Evolutionary conservation across 352 stramenopile species (phyloP).

Genomic region (Pythium oligandrum): DNA sequence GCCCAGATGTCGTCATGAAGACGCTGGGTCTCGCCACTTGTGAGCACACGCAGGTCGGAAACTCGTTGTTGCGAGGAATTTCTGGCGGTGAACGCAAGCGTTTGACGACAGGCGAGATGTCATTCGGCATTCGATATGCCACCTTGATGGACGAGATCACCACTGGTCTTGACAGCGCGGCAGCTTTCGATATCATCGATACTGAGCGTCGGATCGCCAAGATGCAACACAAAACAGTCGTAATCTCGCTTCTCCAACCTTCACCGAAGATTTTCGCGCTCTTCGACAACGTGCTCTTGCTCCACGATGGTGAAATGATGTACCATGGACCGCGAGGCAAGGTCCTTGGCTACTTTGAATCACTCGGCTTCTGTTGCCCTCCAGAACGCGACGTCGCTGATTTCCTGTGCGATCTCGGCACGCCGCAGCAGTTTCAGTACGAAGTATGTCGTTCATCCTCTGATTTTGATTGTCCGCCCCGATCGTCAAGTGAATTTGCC

Average conservation of each 20-base stretch:
- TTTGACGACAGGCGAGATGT: constrained; percentile 61
- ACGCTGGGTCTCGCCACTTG: constrained; percentile 47
- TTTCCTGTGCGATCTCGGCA: constrained; percentile 80
- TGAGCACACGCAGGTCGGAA: constrained; percentile 58
- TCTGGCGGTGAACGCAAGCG: constrained; percentile 67
- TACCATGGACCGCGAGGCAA: constrained; percentile 74
- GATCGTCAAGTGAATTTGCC: constrained; percentile 37
- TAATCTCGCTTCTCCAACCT: constrained; percentile 87
- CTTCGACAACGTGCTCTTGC: constrained; percentile 93
- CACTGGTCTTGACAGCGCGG: constrained; percentile 50
- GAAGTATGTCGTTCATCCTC: constrained; percentile 8
- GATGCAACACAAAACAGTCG: constrained; percentile 38
- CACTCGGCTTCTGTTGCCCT: constrained; percentile 55
- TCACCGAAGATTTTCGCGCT: constrained; percentile 89
- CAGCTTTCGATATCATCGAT: constrained; percentile 52
- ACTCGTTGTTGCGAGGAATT: constrained; percentile 49
- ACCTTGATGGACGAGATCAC: constrained; percentile 82
- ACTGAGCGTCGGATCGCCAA: constrained; percentile 35
- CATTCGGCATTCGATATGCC: constrained; percentile 70
- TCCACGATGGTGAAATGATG: constrained; percentile 88
- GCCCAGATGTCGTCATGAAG: constrained; percentile 49
- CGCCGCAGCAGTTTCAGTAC: constrained; percentile 34
- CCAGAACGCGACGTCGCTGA: constrained; percentile 82
- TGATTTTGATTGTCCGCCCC: constrained; percentile 13
- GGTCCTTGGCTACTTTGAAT: constrained; percentile 71